Conservation (phyloP, 495 filamentous ascomycete species). For the Thozetella sp. region DNA sequence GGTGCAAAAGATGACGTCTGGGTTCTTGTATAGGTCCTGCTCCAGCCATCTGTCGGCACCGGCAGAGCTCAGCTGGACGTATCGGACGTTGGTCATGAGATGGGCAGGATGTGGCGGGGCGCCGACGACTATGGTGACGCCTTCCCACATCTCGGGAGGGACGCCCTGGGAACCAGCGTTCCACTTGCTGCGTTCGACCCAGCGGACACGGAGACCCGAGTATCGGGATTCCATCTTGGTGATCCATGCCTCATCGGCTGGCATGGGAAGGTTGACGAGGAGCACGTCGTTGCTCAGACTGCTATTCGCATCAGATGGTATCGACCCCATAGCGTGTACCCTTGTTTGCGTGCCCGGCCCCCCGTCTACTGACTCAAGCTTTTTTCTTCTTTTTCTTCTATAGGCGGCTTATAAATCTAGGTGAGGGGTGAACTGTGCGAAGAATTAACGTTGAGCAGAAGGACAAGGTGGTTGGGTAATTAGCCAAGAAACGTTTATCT, state of each 20-base stretch:
- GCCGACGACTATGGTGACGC: conserved; percentile 24
- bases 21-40: conserved; percentile 25
- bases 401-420: too few relatives aligned
- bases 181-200: conserved; percentile 6
- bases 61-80: conserved; percentile 29
- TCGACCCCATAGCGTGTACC: too few relatives aligned
- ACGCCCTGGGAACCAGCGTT: neutral
- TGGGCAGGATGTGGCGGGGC: conserved; percentile 17
- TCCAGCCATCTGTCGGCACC: conserved; percentile 30
- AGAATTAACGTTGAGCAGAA: too few relatives aligned
- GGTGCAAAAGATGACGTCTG: conserved; percentile 26
- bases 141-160: conserved; percentile 18
- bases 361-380: too few relatives aligned
- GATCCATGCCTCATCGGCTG: conserved; percentile 21
- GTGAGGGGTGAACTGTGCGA: too few relatives aligned
- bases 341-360: too few relatives aligned
- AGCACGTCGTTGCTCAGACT: conserved; percentile 18
- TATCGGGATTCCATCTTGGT: conserved; percentile 17
- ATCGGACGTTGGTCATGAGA: conserved; percentile 25
- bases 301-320: neutral
- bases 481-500: too few relatives aligned
- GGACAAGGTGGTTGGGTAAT: too few relatives aligned
- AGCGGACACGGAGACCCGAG: conserved; percentile 30
- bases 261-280: conserved; percentile 10
- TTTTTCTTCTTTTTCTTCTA: too few relatives aligned